A percentile compares a stretch with the other conserved stretches of the same genome.
Evolutionary conservation across 73 alveolate genomes (phyloP).

Genomic region (Tetrahymena borealis): DNA sequence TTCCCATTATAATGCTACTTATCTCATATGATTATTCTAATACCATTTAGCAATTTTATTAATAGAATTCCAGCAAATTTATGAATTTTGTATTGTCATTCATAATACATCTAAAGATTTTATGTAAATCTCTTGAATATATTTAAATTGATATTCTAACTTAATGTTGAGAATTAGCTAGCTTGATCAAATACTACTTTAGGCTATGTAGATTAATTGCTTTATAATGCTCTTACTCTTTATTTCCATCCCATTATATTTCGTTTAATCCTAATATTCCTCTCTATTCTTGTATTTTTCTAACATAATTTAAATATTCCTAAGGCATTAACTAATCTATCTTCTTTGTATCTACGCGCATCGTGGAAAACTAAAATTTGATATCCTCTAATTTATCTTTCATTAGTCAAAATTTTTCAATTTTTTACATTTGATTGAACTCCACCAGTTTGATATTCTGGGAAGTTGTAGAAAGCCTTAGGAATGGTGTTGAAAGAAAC

Average conservation of each 20-base stretch:
- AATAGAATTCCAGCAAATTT: not conserved
- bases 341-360: not conserved
- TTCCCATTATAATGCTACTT: not conserved
- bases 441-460: not conserved
- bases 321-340: too few species aligned
- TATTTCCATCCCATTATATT: not conserved
- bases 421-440: not conserved
- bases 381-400: not conserved
- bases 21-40: not conserved
- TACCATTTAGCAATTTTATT: not conserved
- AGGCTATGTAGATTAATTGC: not conserved
- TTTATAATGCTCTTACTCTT: not conserved
- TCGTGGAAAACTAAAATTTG: not conserved
- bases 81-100: not conserved
- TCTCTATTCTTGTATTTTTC: not conserved
- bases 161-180: too few species aligned
- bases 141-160: too few species aligned
- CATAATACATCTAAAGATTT: too few species aligned
- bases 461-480: not conserved
- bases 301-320: not conserved
- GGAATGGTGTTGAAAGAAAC: not conserved
- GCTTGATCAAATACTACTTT: too few species aligned
- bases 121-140: too few species aligned
- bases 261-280: not conserved
- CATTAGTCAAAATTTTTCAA: not conserved